phyloP scores from a whole-genome alignment of 352 stramenopile species.

The Pythium biforme region DNA sequence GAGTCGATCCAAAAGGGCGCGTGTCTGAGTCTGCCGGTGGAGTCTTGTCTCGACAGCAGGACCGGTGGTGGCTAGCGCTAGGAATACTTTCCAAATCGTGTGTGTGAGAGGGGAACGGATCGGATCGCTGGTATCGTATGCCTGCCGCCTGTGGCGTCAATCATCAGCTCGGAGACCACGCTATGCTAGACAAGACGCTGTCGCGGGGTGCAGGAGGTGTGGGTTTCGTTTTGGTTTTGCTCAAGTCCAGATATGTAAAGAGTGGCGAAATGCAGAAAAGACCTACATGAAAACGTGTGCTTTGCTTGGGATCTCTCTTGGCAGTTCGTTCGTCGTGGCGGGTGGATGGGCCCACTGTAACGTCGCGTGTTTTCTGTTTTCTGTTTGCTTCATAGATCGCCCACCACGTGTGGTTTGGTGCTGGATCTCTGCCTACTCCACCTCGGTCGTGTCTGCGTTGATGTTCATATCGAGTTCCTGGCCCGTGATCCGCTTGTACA shows the following conservation, averaged over 20 bases:
- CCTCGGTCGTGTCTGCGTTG: constrained; percentile 94
- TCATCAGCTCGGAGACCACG: not conserved
- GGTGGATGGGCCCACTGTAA: too few species aligned
- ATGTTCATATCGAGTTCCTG: constrained; percentile 98
- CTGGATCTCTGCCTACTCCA: constrained; percentile 44
- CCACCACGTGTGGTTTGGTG: not conserved
- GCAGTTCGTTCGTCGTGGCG: not conserved
- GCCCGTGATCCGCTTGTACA: constrained; percentile 98
- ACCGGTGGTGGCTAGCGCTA: too few species aligned
- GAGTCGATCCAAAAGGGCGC: too few species aligned
- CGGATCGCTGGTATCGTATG: constrained; percentile 1
- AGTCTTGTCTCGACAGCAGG: too few species aligned
- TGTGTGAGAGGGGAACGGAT: constrained; percentile 8
- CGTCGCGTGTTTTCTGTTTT: not conserved
- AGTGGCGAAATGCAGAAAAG: not conserved
- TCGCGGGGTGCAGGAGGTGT: not conserved
- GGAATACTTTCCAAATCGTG: too few species aligned
- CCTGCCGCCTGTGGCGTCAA: too few species aligned
- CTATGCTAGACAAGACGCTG: not conserved
- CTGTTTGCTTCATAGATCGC: not conserved
- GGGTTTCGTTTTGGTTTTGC: not conserved
- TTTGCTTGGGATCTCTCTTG: not conserved
- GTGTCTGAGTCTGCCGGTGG: too few species aligned
- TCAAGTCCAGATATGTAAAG: constrained; percentile 16
- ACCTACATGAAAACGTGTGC: not conserved